Base-by-base conservation (phyloP, 2,329 filamentous ascomycete species). In the Penicillium sp. region DNA sequence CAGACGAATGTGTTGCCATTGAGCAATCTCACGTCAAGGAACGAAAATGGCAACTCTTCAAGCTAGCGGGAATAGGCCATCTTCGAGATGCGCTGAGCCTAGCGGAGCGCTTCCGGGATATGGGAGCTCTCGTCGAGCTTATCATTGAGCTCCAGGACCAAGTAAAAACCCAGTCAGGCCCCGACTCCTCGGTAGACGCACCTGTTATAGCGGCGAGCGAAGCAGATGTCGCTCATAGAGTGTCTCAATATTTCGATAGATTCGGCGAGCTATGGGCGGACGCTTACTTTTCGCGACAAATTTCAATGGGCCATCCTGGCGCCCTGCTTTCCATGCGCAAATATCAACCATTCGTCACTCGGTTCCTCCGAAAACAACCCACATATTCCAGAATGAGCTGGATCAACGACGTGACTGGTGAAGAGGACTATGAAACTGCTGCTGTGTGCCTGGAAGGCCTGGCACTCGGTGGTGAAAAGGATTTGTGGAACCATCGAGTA, bases 401-500 rank as follows among this genome's bases (percentile, higher is more conserved):
- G 95, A 96, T 99, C 79, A 96, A 99, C 73, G 93, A 98, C 73
- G 84, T 98, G 7, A 83, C 88, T 62, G 84, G 85, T 26, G 91
- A 95, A 72, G 83, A 87, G 60, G 87, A 97, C 69, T 92, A 92
- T 64, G 81, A 85, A 13, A 84, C 86, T 58, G 93, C 94, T 11
- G 88, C 89, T 5, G 80, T 86, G 45, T 89, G 88, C 0, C 83
- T 99, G 51, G 81, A 90, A 46, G 81, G 86, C 7, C 82, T 93
- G 22, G 93, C 91, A 0, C 80, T 89, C 22, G 83, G 84, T 53
- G 86, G 87, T 57, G 93, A 97, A 75, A 85, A 87, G 55, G 89
- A 93, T 68, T 79, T 95, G 4, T 98, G 94, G 94, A 92, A 87
- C 78, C 96, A 96, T 80, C 95, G 96, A 76, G 91, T 97, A 37